Base-by-base conservation (phyloP, 805 yeast genomes). In the Clavispora vitiphila region DNA sequence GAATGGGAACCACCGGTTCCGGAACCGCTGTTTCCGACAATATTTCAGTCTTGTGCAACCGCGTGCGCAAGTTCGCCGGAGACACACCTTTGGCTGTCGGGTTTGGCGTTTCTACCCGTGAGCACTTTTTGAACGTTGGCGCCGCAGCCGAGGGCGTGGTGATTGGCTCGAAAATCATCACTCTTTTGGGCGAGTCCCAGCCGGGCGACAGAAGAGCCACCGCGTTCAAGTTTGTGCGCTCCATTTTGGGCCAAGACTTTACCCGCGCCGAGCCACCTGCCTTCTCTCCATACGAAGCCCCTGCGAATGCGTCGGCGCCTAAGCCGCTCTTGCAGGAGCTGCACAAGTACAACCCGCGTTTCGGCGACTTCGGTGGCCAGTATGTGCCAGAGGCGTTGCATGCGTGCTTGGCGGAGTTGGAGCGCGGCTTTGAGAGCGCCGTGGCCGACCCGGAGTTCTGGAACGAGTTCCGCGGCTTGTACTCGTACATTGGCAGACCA, bases 1-100 rank as follows among this genome's bases (percentile, higher is more conserved):
- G 96, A 62, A 93, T 93, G 99, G 97, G 98, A 51, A 82, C 96
- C 44, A 93, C 99, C 22, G 99, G 99, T 60, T 91, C 95, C 27
- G 69, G 81, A 18, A 76, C 83, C 15, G 69, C 74, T 18, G 79
- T 95, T 34, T 73, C 80, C 36, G 55, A 69, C 5, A 82, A 81
- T 48, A 77, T 91, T 42, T 77, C 80, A 20, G 78, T 71, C 32
- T 74, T 93, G 48, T 80, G 93, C 52, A 69, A 71, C 22, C 80
- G 88, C 51, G 95, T 93, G 14, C 78, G 95, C 61, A 72, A 77
- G 46, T 74, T 77, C 56, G 76, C 95, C n/a, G 77, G 76, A 37
- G 83, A 80, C 39, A 83, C 77, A 31, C 67, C 67, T 3, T 61
- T 90, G 47, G 97, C 97, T 20, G 96, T 93, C 35, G 99, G 99